Percentiles rank a stretch among this genome's conserved stretches.
Evolutionary conservation across 805 yeast genomes (phyloP).

Genomic region (Pichia scutulata): DNA sequence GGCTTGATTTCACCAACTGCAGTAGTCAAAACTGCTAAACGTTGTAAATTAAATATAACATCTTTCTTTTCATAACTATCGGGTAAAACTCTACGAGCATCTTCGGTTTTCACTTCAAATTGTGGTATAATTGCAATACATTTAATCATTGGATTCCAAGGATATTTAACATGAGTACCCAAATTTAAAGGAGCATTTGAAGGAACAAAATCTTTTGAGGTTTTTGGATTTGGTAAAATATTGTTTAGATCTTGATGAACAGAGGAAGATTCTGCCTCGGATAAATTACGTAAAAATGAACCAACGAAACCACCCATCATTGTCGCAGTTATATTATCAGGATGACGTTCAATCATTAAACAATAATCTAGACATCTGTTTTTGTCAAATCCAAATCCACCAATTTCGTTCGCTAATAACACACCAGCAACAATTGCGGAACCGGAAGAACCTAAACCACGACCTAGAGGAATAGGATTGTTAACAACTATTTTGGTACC

Average conservation of each 20-base stretch:
- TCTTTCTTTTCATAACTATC: slow-evolving; percentile 68
- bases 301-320: slow-evolving; percentile 99
- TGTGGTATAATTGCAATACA: slow-evolving; percentile 91
- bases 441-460: slow-evolving; percentile 96
- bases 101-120: slow-evolving; percentile 91
- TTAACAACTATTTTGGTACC: slow-evolving; percentile 76
- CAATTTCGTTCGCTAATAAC: slow-evolving; percentile 79
- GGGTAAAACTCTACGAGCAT: slow-evolving; percentile 86
- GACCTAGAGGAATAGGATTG: slow-evolving; percentile 92
- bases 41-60: slow-evolving; percentile 85
- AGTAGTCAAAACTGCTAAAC: slow-evolving; percentile 86
- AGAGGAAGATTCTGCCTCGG: slow-evolving; percentile 60
- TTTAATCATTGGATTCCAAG: slow-evolving; percentile 72
- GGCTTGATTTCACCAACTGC: slow-evolving; percentile 80
- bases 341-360: slow-evolving; percentile 95
- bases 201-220: slow-evolving; percentile 51
- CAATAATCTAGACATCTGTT: slow-evolving; percentile 88
- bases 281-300: slow-evolving; percentile 76
- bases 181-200: slow-evolving; percentile 79
- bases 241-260: slow-evolving; percentile 81
- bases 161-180: slow-evolving; percentile 82
- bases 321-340: slow-evolving; percentile 97
- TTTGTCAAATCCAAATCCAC: slow-evolving; percentile 62
- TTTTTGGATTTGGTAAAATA: slow-evolving; percentile 49
- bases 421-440: slow-evolving; percentile 99